Conservation (phyloP, 352 stramenopile genomes). For the Globisporangium megalacanthum region DNA sequence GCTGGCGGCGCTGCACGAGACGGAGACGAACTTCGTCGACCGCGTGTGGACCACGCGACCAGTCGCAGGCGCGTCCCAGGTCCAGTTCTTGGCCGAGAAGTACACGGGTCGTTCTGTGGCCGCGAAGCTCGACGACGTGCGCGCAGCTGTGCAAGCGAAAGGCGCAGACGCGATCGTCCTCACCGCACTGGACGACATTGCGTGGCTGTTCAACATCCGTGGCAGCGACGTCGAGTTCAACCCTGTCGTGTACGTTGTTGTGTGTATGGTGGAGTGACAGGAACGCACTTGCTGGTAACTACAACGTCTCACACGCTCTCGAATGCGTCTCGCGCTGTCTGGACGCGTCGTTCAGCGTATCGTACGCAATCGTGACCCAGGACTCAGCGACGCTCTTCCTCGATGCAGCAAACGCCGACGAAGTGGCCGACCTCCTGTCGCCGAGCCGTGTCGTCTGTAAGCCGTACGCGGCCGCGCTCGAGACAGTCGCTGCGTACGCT, state of each 20-base stretch:
- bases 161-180: conserved; percentile 92
- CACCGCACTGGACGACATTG: conserved; percentile 95
- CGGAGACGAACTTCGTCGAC: conserved; percentile 93
- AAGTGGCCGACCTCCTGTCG: conserved; percentile 43
- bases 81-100: conserved; percentile 91
- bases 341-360: conserved; percentile 34
- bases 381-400: conserved; percentile 91
- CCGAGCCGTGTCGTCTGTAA: conserved; percentile 57
- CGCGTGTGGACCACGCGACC: conserved; percentile 89
- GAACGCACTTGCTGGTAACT: not conserved
- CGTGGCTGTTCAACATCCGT: conserved; percentile 98
- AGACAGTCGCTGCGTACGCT: conserved; percentile 41
- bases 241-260: conserved; percentile 91
- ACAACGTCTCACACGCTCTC: not conserved
- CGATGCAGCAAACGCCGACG: conserved; percentile 65
- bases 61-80: conserved; percentile 55
- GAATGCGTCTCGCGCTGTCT: not conserved
- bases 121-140: conserved; percentile 88
- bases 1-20: conserved; percentile 66
- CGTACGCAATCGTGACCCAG: conserved; percentile 92
- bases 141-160: conserved; percentile 84
- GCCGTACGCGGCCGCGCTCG: conserved; percentile 48
- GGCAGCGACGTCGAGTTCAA: conserved; percentile 97
- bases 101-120: conserved; percentile 90
- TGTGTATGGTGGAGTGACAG: not conserved